Percentiles rank a stretch among this genome's conserved stretches.
Conservation (phyloP, 768 basidiomycete species). For the Fomitopsis serialis region DNA sequence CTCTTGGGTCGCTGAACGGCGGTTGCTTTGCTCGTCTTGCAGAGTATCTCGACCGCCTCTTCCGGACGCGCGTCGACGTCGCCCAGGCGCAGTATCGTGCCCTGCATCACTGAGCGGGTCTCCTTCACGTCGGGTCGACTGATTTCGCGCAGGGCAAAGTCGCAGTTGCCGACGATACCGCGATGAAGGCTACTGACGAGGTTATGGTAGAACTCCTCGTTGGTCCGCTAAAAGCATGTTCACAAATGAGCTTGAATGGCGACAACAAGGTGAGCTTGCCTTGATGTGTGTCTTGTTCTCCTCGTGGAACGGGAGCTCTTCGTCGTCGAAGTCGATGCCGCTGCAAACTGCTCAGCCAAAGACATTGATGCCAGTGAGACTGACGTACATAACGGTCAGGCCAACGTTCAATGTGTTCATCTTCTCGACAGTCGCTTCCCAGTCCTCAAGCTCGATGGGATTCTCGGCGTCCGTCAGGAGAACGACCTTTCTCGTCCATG, state of each 20-base stretch:
- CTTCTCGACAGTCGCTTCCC: conserved; percentile 62
- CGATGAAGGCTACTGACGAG: conserved; percentile 35
- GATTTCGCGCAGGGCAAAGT: conserved; percentile 57
- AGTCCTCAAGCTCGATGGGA: conserved; percentile 67
- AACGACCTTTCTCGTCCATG: conserved; percentile 82
- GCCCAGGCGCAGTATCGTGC: conserved; percentile 73
- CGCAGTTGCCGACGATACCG: conserved; percentile 62
- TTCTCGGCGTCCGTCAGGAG: conserved; percentile 84
- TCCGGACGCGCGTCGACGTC: conserved; percentile 59
- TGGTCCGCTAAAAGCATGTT: conserved; percentile 43
- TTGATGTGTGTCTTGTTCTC: conserved; percentile 68
- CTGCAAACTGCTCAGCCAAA: conserved; percentile 32
- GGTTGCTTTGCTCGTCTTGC: conserved; percentile 81
- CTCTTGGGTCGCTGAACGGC: conserved; percentile 60
- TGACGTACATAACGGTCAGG: conserved; percentile 67
- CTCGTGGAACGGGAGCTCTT: conserved; percentile 55
- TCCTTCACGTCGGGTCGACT: conserved; percentile 57
- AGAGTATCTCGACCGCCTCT: conserved; percentile 68
- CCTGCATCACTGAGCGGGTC: conserved; percentile 59
- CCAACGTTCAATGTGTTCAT: conserved; percentile 54
- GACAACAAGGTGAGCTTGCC: conserved; percentile 33
- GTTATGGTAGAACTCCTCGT: conserved; percentile 68
- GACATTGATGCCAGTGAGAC: neutral
- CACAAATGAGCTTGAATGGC: neutral
- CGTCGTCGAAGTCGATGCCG: conserved; percentile 87